Percentiles rank a stretch among this genome's conserved stretches.
Evolutionary conservation across 1,284 basidiomycete genomes (phyloP).

Genomic region (Ceratobasidium sp.): DNA sequence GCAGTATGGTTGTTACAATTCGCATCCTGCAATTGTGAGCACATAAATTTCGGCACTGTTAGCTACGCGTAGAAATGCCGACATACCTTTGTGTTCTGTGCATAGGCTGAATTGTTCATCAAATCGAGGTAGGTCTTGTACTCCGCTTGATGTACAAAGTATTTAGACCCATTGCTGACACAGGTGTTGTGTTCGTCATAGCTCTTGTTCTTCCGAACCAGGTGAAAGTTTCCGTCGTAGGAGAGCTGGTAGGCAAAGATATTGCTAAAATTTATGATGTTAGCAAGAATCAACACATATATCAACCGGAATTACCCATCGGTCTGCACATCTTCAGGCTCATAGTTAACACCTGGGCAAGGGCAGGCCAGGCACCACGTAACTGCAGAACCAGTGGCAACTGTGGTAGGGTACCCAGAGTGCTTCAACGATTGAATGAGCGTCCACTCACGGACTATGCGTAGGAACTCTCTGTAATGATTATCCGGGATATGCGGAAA

Average conservation of each 20-base stretch:
- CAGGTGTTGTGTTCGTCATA: background rate
- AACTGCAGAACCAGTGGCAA: background rate
- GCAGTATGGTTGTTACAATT: constrained; percentile 21
- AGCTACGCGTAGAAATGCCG: background rate
- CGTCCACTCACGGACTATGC: background rate
- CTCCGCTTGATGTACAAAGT: background rate
- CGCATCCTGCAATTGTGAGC: background rate
- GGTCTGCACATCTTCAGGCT: background rate
- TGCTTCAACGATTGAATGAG: background rate
- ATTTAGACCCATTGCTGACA: background rate
- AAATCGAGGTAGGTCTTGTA: too few relatives aligned
- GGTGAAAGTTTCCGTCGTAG: background rate
- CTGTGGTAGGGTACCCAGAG: too few relatives aligned
- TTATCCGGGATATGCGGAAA: background rate
- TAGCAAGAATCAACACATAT: too few relatives aligned
- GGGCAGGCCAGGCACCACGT: constrained; percentile 1
- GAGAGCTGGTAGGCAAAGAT: background rate
- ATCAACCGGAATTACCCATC: background rate
- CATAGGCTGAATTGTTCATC: too few relatives aligned
- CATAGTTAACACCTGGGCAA: background rate
- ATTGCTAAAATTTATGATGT: background rate
- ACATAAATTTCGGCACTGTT: background rate
- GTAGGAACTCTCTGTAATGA: background rate
- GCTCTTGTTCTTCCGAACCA: background rate
- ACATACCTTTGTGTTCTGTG: too few relatives aligned